A percentile compares a stretch with the other conserved stretches of the same genome.
Evolutionary conservation across 768 basidiomycete genomes (phyloP).

Genomic region (Grammothele lineata): DNA sequence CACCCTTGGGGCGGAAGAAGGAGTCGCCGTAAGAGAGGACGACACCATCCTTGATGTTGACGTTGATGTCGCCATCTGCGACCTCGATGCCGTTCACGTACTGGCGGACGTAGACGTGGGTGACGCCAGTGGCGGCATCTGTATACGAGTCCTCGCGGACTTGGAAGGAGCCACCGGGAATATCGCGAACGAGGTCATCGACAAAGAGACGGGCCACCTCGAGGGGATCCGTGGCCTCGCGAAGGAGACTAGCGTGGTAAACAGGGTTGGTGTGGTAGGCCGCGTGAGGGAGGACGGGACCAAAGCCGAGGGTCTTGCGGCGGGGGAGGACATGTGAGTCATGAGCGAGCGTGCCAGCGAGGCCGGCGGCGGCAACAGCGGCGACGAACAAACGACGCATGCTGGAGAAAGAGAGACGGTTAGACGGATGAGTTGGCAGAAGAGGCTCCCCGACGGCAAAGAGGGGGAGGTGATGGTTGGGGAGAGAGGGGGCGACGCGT

Average conservation of each 20-base stretch:
- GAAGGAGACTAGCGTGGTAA: conserved; percentile 17
- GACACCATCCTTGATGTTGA: conserved; percentile 83
- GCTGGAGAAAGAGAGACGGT: conserved; percentile 4
- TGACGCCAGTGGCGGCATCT: conserved; percentile 79
- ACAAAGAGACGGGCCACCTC: conserved; percentile 65
- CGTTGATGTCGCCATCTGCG: conserved; percentile 85
- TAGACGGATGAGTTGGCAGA: background rate
- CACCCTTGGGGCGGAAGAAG: conserved; percentile 67
- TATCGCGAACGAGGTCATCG: conserved; percentile 39
- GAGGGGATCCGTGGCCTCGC: conserved; percentile 37
- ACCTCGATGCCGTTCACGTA: conserved; percentile 84
- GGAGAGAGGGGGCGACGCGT: conserved; percentile 8
- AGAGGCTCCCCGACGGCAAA: conserved; percentile 13
- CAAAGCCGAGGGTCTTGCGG: conserved; percentile 90
- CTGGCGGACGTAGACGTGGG: conserved; percentile 88
- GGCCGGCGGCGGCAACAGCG: conserved; percentile 54
- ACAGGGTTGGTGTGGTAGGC: conserved; percentile 54
- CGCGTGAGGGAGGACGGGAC: conserved; percentile 73
- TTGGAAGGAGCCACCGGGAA: conserved; percentile 41
- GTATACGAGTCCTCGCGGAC: conserved; percentile 85
- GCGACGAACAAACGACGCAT: conserved; percentile 69
- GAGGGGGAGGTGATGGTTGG: conserved; percentile 19
- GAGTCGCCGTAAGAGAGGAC: conserved; percentile 88
- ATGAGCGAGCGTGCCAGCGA: conserved; percentile 55
- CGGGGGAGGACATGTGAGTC: conserved; percentile 26